Percentiles rank a stretch among this genome's conserved stretches.
phyloP scores from a whole-genome alignment of 352 stramenopile genomes.

The Phytophthora chlamydospora region DNA sequence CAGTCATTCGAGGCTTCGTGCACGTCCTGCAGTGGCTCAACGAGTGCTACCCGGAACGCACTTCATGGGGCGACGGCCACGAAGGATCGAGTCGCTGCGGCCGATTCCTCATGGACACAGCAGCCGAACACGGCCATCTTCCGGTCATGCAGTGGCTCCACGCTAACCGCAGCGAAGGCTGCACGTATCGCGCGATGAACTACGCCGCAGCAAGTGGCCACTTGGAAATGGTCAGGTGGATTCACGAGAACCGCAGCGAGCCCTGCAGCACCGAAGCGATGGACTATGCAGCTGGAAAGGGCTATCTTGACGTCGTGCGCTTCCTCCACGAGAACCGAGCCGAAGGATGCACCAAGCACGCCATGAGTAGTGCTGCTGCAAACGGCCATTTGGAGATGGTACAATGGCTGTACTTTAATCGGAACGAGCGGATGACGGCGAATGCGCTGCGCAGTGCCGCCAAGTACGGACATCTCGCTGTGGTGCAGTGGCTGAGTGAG shows the following conservation, averaged over 20 bases:
- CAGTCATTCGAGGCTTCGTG: conserved; percentile 21
- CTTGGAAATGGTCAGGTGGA: conserved; percentile 15
- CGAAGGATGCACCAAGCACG: conserved; percentile 25
- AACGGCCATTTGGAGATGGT: conserved; percentile 27
- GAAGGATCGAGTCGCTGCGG: conserved; percentile 22
- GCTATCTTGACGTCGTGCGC: conserved; percentile 13
- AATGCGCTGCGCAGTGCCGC: conserved; percentile 17
- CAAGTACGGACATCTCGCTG: conserved; percentile 19
- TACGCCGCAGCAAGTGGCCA: conserved; percentile 24
- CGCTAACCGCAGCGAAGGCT: conserved; percentile 18
- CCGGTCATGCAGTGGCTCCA: conserved; percentile 27
- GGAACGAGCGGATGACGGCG: conserved; percentile 10
- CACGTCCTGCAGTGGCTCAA: conserved; percentile 22
- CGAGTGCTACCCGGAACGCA: conserved; percentile 22
- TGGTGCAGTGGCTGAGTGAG: conserved; percentile 14
- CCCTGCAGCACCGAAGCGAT: conserved; percentile 20
- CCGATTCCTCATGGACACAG: conserved; percentile 23
- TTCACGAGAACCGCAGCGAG: conserved; percentile 21
- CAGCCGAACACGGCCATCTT: conserved; percentile 19
- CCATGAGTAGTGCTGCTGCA: conserved; percentile 15
- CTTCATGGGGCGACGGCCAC: conserved; percentile 20
- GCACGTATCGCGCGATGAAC: conserved; percentile 22
- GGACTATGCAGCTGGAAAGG: conserved; percentile 26
- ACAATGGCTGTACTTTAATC: conserved; percentile 21
- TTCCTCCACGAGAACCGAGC: conserved; percentile 21